Evolutionary conservation across 225 moss, liverwort and hornwort genomes (phyloP).

Genomic region (Climacium dendroides): DNA sequence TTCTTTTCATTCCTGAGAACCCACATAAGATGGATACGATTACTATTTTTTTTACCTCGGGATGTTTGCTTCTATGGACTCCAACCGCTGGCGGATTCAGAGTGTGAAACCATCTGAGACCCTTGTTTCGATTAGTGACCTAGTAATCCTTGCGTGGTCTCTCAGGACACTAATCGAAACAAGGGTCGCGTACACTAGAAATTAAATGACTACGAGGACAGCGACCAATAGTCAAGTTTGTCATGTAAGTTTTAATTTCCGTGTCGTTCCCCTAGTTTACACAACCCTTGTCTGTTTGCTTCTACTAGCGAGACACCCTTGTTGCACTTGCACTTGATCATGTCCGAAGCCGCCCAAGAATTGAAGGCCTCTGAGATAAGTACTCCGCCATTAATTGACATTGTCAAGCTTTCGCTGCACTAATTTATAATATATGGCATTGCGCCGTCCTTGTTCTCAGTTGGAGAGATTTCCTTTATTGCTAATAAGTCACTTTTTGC

Average conservation of each 20-base stretch:
- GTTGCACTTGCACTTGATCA: not conserved
- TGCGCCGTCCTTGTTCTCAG: not conserved
- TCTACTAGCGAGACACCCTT: not conserved
- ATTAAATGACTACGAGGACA: not conserved
- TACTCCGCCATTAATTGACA: no score
- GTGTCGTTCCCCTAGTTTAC: not conserved
- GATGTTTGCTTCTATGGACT: not conserved
- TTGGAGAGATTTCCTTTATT: not conserved
- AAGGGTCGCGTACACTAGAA: not conserved
- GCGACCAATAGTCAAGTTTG: not conserved
- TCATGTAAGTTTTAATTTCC: not conserved
- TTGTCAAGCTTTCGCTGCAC: not conserved
- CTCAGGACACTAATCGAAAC: not conserved
- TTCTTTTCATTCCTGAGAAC: not conserved
- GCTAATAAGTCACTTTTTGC: not conserved
- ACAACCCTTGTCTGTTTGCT: not conserved
- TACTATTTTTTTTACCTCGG: not conserved
- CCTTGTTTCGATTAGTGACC: not conserved
- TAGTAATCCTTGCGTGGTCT: no score
- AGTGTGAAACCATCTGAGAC: not conserved
- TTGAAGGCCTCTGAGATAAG: not conserved
- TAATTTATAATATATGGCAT: not conserved
- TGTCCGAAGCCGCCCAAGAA: not conserved
- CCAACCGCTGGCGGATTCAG: not conserved
- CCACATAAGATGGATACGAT: not conserved